A percentile compares a stretch with the other conserved stretches of the same genome.
Conservation (phyloP, 1,284 basidiomycete genomes). For the Singerocomus rubriflavus region DNA sequence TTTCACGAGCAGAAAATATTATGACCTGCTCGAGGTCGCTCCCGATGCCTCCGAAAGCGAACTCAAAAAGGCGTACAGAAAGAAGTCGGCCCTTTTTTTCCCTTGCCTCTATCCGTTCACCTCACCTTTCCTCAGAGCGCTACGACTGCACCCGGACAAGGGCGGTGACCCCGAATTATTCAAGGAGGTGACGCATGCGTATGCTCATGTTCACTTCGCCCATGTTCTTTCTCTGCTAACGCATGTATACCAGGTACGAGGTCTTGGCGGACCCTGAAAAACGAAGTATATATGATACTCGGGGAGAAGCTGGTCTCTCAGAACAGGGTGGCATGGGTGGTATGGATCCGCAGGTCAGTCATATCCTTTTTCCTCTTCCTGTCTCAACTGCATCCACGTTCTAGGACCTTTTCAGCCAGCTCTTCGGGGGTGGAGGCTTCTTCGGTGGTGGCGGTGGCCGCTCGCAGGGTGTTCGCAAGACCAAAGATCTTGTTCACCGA, state of each 20-base stretch:
- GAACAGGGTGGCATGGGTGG: slow-evolving; percentile 89
- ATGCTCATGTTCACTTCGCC: slow-evolving; percentile 44
- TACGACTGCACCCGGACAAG: slow-evolving; percentile 93
- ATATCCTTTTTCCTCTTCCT: not conserved
- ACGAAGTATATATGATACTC: slow-evolving; percentile 84
- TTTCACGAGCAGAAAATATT: slow-evolving; percentile 66
- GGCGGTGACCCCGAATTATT: slow-evolving; percentile 96
- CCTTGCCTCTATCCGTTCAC: not conserved
- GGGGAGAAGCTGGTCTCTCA: slow-evolving; percentile 90
- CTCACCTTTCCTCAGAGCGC: slow-evolving; percentile 55
- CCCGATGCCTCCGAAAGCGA: slow-evolving; percentile 76
- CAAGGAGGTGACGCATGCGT: slow-evolving; percentile 98
- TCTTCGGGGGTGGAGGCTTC: slow-evolving; percentile 70
- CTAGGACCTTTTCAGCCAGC: slow-evolving; percentile 95
- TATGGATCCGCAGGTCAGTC: slow-evolving; percentile 87
- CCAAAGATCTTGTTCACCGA: slow-evolving; percentile 98
- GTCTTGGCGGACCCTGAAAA: slow-evolving; percentile 89
- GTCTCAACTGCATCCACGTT: slow-evolving; percentile 1
- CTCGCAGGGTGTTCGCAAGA: slow-evolving; percentile 86
- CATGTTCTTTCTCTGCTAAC: slow-evolving; percentile 5
- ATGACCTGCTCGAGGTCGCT: slow-evolving; percentile 83
- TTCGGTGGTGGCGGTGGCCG: slow-evolving; percentile 58
- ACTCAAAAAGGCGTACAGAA: slow-evolving; percentile 93
- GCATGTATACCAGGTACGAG: slow-evolving; percentile 70
- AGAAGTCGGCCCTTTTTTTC: slow-evolving; percentile 58